Evolutionary conservation across 2,329 filamentous ascomycete species (phyloP), one percentile per base, ranked within the genome.

Genomic region (Cordyceps cicadae): DNA sequence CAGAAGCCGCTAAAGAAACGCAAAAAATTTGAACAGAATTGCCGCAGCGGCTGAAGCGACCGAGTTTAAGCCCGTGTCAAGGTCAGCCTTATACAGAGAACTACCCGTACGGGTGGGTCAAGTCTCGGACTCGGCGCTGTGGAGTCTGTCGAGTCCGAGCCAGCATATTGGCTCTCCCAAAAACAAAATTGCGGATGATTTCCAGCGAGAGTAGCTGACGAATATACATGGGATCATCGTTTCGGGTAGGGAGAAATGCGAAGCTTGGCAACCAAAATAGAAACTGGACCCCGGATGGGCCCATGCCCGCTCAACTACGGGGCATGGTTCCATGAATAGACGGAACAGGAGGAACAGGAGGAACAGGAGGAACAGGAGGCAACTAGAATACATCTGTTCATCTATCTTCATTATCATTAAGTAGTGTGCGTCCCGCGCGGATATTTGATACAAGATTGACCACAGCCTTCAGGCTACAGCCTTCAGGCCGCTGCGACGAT

Each of bases 381-480:
- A 11, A 48, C 17, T n/a, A 12, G n/a, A 34, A 46, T 55, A 26
- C 5, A 11, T 26, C 26, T 49, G 12, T 56, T 63, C 21, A 56
- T 56, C 5, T 41, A 21, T 49, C 45, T 41, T 53, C 49, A 61
- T 61, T 48, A 61, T 61, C 59, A 57, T 57, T 61, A 61, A 26
- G 34, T 48, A 56, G 26, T 34, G 34, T 55, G 59, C 59, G 53
- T 51, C 59, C 59, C 34, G 59, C 59, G 59, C 59, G 29, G 26
- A 51, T 43, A 19, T 51, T 41, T 55, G 51, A 34, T 60, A 54
- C 51, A 60, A 46, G 19, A 21, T 46, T n/a, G 0, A 45, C 52
- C n/a, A 15, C 39, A 32, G 46, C 48, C 37, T 21, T 17, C 34
- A 11, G 15, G 37, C 29, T 21, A 15, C 39, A 32, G 46, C 48